Evolutionary conservation across 805 yeast species (phyloP).

Genomic region (Lachancea dasiensis): DNA sequence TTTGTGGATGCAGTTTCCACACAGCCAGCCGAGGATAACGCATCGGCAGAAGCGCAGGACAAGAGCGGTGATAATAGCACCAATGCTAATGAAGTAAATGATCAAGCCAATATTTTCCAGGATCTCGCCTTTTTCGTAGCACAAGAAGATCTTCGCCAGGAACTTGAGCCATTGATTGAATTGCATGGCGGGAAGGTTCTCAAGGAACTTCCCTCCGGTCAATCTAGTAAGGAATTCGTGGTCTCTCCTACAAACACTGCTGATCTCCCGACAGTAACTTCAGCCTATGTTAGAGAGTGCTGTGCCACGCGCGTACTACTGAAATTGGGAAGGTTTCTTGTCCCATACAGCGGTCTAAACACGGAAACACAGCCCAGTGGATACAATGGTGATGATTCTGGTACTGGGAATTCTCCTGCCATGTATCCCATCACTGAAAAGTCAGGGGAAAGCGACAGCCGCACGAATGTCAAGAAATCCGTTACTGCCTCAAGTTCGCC

Average conservation of each 20-base stretch:
- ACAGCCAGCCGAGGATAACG: not conserved
- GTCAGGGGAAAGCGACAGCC: no score
- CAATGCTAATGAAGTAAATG: not conserved
- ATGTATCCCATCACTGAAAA: no score
- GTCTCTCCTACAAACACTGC: constrained; percentile 30
- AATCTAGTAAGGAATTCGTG: constrained; percentile 17
- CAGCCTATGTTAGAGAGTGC: constrained; percentile 28
- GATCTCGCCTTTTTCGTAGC: constrained; percentile 7
- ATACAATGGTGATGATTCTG: no score
- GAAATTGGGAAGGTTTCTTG: constrained; percentile 21
- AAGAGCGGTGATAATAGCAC: not conserved
- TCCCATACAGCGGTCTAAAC: constrained; percentile 27
- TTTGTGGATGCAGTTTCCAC: constrained; percentile 15
- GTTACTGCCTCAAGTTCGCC: no score
- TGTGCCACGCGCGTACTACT: constrained; percentile 18
- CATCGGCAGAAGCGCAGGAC: not conserved
- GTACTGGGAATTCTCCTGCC: no score
- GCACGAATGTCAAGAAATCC: no score
- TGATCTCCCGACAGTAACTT: constrained; percentile 26
- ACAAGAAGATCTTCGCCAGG: constrained; percentile 6
- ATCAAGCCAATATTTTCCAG: constrained; percentile 4
- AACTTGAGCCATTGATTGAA: constrained; percentile 16
- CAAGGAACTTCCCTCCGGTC: constrained; percentile 17
- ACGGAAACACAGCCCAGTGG: constrained; percentile 24
- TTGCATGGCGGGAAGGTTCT: constrained; percentile 25